Conservation (phyloP, 169 alveolate species). For the Cryptosporidium bovis region DNA sequence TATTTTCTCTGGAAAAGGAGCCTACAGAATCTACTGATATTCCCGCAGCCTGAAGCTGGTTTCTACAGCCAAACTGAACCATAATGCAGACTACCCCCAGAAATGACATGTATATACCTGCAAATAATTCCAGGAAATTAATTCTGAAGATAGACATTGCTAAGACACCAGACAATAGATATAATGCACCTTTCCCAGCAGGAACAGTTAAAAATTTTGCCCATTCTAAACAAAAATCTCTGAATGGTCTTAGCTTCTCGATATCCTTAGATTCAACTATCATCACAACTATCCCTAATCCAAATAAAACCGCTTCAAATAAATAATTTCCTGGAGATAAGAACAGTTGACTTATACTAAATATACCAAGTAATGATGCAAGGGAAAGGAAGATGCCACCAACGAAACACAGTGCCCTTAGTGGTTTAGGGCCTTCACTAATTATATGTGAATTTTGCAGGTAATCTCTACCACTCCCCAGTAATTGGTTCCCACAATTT, state of each 20-base stretch:
- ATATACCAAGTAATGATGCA: conserved; percentile 61
- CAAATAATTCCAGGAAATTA: conserved; percentile 58
- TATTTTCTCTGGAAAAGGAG: conserved; percentile 63
- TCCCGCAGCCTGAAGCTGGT: conserved; percentile 73
- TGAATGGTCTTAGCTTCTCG: conserved; percentile 51
- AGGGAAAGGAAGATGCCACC: conserved; percentile 70
- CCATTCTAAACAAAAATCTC: conserved; percentile 75
- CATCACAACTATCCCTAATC: conserved; percentile 67
- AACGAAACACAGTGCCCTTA: conserved; percentile 70
- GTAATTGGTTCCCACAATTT: conserved; percentile 62
- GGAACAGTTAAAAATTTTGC: conserved; percentile 73
- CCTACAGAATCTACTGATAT: conserved; percentile 52
- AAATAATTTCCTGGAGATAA: conserved; percentile 69
- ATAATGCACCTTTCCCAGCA: conserved; percentile 66
- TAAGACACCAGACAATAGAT: conserved; percentile 52
- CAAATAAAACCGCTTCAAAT: conserved; percentile 64
- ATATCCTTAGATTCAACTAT: conserved; percentile 69
- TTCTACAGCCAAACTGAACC: conserved; percentile 72
- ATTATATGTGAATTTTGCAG: conserved; percentile 64
- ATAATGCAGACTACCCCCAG: conserved; percentile 61
- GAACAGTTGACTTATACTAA: conserved; percentile 69
- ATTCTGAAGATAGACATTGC: conserved; percentile 73
- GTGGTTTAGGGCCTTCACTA: conserved; percentile 72
- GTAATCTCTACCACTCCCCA: conserved; percentile 71
- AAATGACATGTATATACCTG: conserved; percentile 71